Base-by-base conservation (phyloP, 2,329 filamentous ascomycete species). In the Aureobasidium lini region DNA sequence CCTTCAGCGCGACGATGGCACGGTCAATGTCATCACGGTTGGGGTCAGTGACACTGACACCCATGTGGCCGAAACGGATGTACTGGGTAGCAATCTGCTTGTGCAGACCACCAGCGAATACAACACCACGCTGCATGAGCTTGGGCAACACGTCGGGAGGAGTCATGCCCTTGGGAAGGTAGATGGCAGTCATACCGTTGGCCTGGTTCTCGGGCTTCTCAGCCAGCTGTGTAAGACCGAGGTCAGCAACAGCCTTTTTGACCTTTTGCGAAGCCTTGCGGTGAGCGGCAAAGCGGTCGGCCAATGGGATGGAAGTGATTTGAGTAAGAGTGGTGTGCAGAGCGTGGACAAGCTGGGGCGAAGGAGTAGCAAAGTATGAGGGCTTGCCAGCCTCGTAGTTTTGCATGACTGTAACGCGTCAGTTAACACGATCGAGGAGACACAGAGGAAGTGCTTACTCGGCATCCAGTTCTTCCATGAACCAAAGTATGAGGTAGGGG, bases 331-430 rank as follows among this genome's bases (percentile, higher is more conserved):
- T 83, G 8, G 92, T 96, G 81, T 99, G 88, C 37, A 99, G 83
- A 49, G 94, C 94, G 75, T 89, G 93, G 66, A 99, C 81, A 53
- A 99, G 84, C 76, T 99, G 94, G 13, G 94, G 94, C 4, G 92
- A 91, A 0, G 94, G 94, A 1, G 94, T 99, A 39, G 94, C 94
- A 71, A 99, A 99, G 80, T 99, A 99, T 2, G 91, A 95, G 39
- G 94, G 85, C 79, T 97, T 99, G 80, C 92, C 90, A 64, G 90
- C 90, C 78, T 99, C 94, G 76, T 99, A 99, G 78, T 96, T 97
- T 78, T 94, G 86, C 93, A 99, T 97, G 75, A 99, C 88, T 89
- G 47, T 15, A 18, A 43, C 37, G 4, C 8, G 34, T 61, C 29
- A 60, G 57, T 29, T 36, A 8, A 18, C 4, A 13, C 6, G 18